These are phyloP conservation scores for Daldinia grandis DNA, from an alignment of 495 filamentous ascomycete genomes.

Conservation along the genomic window DNA sequence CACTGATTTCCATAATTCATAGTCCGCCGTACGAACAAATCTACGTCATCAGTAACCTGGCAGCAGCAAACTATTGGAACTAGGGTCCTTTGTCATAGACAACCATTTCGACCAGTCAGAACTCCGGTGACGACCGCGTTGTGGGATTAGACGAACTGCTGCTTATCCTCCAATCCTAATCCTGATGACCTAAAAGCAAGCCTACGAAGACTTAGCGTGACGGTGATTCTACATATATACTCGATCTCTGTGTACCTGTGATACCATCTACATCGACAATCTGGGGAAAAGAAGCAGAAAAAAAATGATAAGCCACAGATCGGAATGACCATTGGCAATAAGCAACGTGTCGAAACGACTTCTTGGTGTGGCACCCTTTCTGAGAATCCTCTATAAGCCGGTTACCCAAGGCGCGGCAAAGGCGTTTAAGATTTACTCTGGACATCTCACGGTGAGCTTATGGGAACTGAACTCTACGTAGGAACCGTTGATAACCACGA, in stretches of 20 bases:
- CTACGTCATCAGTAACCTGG: background rate
- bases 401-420: slow-evolving; percentile 1
- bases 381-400: slow-evolving; percentile 4
- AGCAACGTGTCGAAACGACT: background rate
- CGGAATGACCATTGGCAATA: slow-evolving; percentile 6
- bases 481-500: slow-evolving; percentile 15
- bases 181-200: slow-evolving; percentile 5
- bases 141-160: background rate
- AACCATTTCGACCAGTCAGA: background rate
- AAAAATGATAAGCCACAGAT: slow-evolving; percentile 4
- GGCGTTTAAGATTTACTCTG: background rate
- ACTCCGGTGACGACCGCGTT: background rate
- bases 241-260: background rate
- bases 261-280: slow-evolving; percentile 3
- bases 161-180: background rate
- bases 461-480: background rate
- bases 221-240: background rate
- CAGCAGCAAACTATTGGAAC: background rate
- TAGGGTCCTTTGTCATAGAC: background rate
- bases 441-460: background rate
- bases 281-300: background rate
- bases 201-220: background rate
- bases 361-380: background rate
- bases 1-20: background rate
- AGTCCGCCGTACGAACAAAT: background rate